Evolutionary conservation across 2,329 filamentous ascomycete genomes (phyloP), one percentile per base, ranked within the genome.

Genomic region (Didymella keratinophila): DNA sequence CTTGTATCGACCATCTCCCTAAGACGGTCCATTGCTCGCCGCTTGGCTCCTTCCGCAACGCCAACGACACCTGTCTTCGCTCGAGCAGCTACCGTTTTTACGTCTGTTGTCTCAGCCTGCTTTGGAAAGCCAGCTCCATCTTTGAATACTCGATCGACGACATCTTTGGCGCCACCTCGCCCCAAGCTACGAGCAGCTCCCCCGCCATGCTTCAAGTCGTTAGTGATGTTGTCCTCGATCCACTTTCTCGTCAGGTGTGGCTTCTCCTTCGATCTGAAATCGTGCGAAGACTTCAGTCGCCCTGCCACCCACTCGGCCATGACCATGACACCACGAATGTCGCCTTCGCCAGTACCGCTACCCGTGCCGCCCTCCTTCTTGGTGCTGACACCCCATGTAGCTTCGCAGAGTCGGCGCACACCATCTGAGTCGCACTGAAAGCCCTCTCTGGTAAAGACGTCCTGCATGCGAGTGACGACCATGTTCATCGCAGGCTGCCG

Each of bases 341-440:
- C 92, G 65, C 91, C 89, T 20, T 88, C 86, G 0, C 89, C 88
- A 37, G 85, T 85, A 47, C 85, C 87, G 43, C 84, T 79, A 6
- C 79, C 87, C 21, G 85, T 78, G 11, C 79, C 78, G 37, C 80
- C 86, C 64, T 93, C 89, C 56, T 89, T 85, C n/a, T 88, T 87
- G 60, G 84, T 88, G 16, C 84, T 87, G 73, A 93, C 89, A 10
- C 91, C 91, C 90, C 91, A 95, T 0, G 90, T 89, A 9, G 90
- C 87, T 77, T 96, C 92, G 63, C 92, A 95, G 1, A 96, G 79
- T 70, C 91, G 90, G 63, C 95, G 86, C 4, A 95, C 92, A 1
- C 92, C 95, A 70, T 98, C 95, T 58, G 87, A 89, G 68, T 99
- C 95, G 65, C 91, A 95, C 0, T 88, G 85, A 16, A 99, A 91